These are phyloP conservation scores for Ogataea salicorniae DNA, from an alignment of 805 yeast genomes.

Conservation along the genomic window DNA sequence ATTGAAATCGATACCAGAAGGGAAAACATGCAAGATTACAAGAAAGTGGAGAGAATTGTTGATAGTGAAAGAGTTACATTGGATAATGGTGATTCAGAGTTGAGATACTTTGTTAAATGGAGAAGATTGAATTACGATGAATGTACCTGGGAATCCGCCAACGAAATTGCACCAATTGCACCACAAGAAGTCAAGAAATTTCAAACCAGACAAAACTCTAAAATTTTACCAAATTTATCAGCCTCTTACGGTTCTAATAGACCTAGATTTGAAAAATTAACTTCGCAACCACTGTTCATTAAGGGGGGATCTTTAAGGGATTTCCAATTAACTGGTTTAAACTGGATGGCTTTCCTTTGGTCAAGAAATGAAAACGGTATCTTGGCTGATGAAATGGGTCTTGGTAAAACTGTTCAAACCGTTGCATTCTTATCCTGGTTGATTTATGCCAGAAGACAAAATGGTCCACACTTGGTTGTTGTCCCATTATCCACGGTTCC, in stretches of 20 bases:
- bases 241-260: constrained; percentile 70
- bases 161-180: constrained; percentile 74
- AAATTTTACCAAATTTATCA: constrained; percentile 76
- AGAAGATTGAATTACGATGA: constrained; percentile 88
- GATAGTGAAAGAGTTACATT: constrained; percentile 67
- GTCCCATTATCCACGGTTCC: constrained; percentile 96
- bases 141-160: constrained; percentile 95
- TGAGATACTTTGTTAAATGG: constrained; percentile 91
- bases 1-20: constrained; percentile 79
- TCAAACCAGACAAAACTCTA: constrained; percentile 76
- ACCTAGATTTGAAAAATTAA: constrained; percentile 85
- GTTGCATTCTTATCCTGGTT: constrained; percentile 94
- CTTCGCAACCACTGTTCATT: constrained; percentile 81
- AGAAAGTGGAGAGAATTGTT: constrained; percentile 84
- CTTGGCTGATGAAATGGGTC: constrained; percentile 97
- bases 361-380: constrained; percentile 96
- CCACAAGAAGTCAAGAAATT: constrained; percentile 80
- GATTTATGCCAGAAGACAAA: constrained; percentile 89
- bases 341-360: constrained; percentile 99
- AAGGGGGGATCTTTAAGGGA: constrained; percentile 91
- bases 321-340: constrained; percentile 95
- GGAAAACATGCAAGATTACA: constrained; percentile 80
- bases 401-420: constrained; percentile 97
- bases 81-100: constrained; percentile 59
- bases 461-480: constrained; percentile 95